Evolutionary conservation across 805 yeast species (phyloP), one percentile per base, ranked within the genome.

Genomic region (Saccharomycopsis sp.): DNA sequence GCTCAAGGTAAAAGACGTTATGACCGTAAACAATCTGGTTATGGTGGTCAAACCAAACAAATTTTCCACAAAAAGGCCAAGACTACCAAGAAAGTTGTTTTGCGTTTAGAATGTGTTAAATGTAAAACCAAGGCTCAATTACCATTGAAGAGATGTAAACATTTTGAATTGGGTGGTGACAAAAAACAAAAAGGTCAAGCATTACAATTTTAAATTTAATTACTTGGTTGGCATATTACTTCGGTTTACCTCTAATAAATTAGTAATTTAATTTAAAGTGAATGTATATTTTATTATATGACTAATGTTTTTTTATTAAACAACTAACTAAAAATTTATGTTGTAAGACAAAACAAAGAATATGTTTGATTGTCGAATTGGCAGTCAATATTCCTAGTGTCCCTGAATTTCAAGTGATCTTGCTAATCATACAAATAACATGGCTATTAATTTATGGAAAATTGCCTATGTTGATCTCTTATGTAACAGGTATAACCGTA

Each of bases 1-100:
- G 96, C 97, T 63, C 97, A 93, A 79, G 99, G 99, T 84, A 93
- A 94, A 90, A 88, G 99, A 82, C 89, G 99, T 81, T 93, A 93
- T 80, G 98, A 93, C 90, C 96, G 99, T 78, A 93, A 93, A 77
- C 98, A 93, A 80, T 71, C 85, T 66, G 98, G 98, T 88, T 93
- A 81, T 78, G 99, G 99, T 86, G 99, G 99, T 86, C 99, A 93
- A 80, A 93, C 98, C 77, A 93, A 88, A 81, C 98, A 82, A 70
- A 84, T 93, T 77, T 93, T 93, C 97, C 97, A 88, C 85, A 93
- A 93, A 86, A 93, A 93, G 77, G 98, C 98, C 66, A 93, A 93
- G 88, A 93, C 97, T 63, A 93, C 98, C 81, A 93, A 93, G 88
- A 93, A 93, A 85, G 95, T 93, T 71, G 98, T 93, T 59, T 84